Percentiles rank a stretch among this genome's conserved stretches.
These are phyloP conservation scores for Pyrus communis DNA, from an alignment of 306 rosid species.

Conservation along the genomic window DNA sequence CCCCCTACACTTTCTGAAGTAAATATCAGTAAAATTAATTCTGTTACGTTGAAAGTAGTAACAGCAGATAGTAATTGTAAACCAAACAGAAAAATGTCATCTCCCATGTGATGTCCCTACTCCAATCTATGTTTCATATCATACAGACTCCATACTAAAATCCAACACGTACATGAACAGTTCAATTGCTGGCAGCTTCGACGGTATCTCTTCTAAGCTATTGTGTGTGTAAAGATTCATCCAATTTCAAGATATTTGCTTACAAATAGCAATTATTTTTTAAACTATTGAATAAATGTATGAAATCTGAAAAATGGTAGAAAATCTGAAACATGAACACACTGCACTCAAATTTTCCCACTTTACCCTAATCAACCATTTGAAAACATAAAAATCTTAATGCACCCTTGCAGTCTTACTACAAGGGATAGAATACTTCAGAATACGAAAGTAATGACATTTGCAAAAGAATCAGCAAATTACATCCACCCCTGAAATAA, in stretches of 20 bases:
- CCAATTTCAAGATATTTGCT: not conserved
- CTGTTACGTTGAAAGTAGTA: not conserved
- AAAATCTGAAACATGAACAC: not conserved
- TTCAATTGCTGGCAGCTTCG: not conserved
- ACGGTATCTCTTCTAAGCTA: not conserved
- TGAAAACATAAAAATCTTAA: not conserved
- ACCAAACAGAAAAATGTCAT: not conserved
- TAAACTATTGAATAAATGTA: not conserved
- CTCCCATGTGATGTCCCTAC: not conserved
- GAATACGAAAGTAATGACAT: not conserved
- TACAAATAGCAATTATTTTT: not conserved
- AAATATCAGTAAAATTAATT: not conserved
- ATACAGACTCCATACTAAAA: not conserved
- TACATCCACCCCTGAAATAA: not conserved
- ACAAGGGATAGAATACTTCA: not conserved
- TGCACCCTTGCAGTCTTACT: not conserved
- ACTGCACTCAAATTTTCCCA: not conserved
- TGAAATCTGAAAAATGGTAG: not conserved
- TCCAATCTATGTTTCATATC: not conserved
- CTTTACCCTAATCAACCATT: not conserved
- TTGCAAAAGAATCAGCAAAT: not conserved
- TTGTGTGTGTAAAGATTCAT: not conserved
- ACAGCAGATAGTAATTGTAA: not conserved
- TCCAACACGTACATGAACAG: not conserved
- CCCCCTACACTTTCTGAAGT: not conserved